Evolutionary conservation across 768 basidiomycete species (phyloP), one percentile per base, ranked within the genome.

Genomic region (Hygrophorus pudorinus): DNA sequence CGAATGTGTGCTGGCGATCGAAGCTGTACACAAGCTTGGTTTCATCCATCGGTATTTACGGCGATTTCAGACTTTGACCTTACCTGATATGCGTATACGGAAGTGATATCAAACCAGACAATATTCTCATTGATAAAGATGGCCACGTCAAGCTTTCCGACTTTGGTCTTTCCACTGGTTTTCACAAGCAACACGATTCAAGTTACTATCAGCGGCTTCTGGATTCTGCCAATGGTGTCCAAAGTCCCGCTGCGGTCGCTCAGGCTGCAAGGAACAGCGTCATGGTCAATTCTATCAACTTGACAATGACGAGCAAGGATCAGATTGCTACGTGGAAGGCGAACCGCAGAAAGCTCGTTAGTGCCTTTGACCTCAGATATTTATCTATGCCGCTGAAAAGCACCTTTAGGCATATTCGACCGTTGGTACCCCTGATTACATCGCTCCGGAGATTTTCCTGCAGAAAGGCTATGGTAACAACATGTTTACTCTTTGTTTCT

Each of bases 71-170:
- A 16, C 17, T 41, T 30, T 44, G 20, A 20, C 28, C 11, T 44
- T 43, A 47, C 13, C 41, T 21, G 27, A 38, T 42, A 28, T 41
- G 42, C 10, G 37, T 41, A 35, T 38, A 38, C 32, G 28, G 4
- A 63, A 94, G 94, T 53, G 94, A 99, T 59, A 98, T 99, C 65
- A 99, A 99, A 65, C 94, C 94, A 13, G 94, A 99, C 65, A 99
- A 99, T 59, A 96, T 77, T 30, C 56, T 77, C 14, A 73, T 77
- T 41, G 96, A 99, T 61, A 89, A 92, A 57, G 82, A 87, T 44
- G 96, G 96, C 0, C 96, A 99, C 63, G 73, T 99, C 67, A 99
- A 99, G 60, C 76, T 99, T 30, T 97, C 93, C 47, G 96, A 99
- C 63, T 99, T 99, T 56, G 94, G 96, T 46, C 78, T 99, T 38